A percentile compares a stretch with the other conserved stretches of the same genome.
phyloP scores from a whole-genome alignment of 2,329 filamentous ascomycete genomes.

The Nectriaceae sp. region DNA sequence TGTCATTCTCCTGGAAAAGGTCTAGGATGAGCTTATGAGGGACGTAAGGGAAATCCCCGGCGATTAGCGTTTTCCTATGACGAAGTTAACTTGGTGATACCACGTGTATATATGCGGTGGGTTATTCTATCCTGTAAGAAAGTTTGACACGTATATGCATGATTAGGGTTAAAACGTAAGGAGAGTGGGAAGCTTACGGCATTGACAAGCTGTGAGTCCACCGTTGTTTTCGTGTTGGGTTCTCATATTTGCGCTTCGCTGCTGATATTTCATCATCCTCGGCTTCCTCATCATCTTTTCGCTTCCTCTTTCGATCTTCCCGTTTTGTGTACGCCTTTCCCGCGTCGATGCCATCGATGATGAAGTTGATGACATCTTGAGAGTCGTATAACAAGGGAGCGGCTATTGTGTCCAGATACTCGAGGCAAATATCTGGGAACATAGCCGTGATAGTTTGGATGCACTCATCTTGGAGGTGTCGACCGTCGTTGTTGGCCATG shows the following conservation, averaged over 20 bases:
- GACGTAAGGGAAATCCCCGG: slow-evolving; percentile 24
- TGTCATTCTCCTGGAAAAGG: slow-evolving; percentile 11
- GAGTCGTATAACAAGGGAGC: slow-evolving; percentile 29
- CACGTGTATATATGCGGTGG: background rate
- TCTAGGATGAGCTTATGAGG: slow-evolving; percentile 11
- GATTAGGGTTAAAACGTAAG: too few species aligned
- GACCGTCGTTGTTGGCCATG: slow-evolving; percentile 7
- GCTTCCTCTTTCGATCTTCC: slow-evolving; percentile 43
- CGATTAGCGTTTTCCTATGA: slow-evolving; percentile 18
- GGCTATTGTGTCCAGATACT: slow-evolving; percentile 36
- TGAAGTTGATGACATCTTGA: slow-evolving; percentile 35
- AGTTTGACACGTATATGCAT: too few species aligned
- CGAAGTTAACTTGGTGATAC: slow-evolving; percentile 9
- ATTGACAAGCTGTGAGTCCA: too few species aligned
- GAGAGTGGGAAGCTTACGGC: too few species aligned
- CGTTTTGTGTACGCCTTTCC: slow-evolving; percentile 35
- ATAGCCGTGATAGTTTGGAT: slow-evolving; percentile 24
- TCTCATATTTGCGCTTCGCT: background rate
- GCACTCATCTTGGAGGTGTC: slow-evolving; percentile 14
- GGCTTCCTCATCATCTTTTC: slow-evolving; percentile 22
- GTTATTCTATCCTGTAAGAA: too few species aligned
- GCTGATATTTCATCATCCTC: background rate
- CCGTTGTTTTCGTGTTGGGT: too few species aligned
- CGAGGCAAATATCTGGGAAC: slow-evolving; percentile 49
- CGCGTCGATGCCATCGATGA: slow-evolving; percentile 43